Evolutionary conservation across 768 basidiomycete species (phyloP).

Genomic region (Lactarius sp.): DNA sequence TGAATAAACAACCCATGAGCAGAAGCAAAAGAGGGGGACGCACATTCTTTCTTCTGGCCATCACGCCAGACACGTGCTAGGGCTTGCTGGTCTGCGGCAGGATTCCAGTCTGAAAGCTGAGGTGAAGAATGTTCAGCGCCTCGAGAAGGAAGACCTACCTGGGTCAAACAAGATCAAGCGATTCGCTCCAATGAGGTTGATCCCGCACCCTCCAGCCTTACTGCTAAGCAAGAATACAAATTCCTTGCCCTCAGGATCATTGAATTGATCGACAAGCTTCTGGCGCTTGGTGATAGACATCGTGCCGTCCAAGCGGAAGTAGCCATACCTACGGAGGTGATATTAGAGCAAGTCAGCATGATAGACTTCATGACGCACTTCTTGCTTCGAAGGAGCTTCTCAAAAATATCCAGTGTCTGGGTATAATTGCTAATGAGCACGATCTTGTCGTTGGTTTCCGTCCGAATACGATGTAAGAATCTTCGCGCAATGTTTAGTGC

Average conservation of each 20-base stretch:
- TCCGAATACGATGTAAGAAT: slow-evolving; percentile 78
- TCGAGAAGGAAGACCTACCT: slow-evolving; percentile 42
- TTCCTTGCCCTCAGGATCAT: slow-evolving; percentile 87
- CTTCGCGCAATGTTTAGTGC: slow-evolving; percentile 36
- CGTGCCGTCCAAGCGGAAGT: slow-evolving; percentile 89
- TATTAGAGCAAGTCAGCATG: slow-evolving; percentile 9
- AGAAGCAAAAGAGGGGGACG: slow-evolving; percentile 28
- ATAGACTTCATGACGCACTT: slow-evolving; percentile 45
- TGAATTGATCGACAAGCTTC: slow-evolving; percentile 95
- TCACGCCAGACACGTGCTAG: slow-evolving; percentile 99
- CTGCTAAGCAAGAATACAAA: slow-evolving; percentile 93
- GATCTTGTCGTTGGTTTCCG: slow-evolving; percentile 87
- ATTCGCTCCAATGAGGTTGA: slow-evolving; percentile 96
- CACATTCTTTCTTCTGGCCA: slow-evolving; percentile 99
- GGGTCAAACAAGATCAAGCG: slow-evolving; percentile 94
- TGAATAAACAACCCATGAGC: slow-evolving; percentile 2
- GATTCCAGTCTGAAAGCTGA: slow-evolving; percentile 79
- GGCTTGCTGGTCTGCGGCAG: slow-evolving; percentile 97
- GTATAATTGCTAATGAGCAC: slow-evolving; percentile 97
- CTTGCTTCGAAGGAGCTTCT: slow-evolving; percentile 79
- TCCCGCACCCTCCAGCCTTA: slow-evolving; percentile 94
- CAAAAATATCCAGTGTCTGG: slow-evolving; percentile 90
- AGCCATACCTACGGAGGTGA: slow-evolving; percentile 63
- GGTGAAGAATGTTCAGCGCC: slow-evolving; percentile 4
- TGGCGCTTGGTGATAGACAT: slow-evolving; percentile 91